Evolutionary conservation across 768 basidiomycete genomes (phyloP).

Genomic region (Lactifluus echinatus): DNA sequence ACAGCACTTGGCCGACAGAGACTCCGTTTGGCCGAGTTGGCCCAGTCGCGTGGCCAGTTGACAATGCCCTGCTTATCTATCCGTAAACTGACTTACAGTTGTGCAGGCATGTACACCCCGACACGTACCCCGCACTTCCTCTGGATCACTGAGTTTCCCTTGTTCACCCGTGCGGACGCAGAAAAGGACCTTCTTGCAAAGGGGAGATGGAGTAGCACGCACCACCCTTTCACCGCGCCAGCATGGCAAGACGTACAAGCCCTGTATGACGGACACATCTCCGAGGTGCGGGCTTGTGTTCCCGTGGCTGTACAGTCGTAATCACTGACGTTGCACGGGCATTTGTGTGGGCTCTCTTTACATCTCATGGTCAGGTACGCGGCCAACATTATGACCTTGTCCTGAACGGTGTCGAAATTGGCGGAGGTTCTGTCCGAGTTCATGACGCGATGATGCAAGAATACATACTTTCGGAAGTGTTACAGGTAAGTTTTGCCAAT

Average conservation of each 20-base stretch:
- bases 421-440: slow-evolving; percentile 87
- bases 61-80: slow-evolving; percentile 12
- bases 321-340: neutral
- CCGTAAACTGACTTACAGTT: neutral
- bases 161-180: slow-evolving; percentile 78
- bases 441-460: slow-evolving; percentile 87
- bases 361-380: slow-evolving; percentile 49
- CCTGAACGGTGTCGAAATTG: slow-evolving; percentile 87
- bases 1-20: slow-evolving; percentile 70
- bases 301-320: slow-evolving; percentile 32
- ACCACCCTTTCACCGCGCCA: slow-evolving; percentile 96
- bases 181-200: slow-evolving; percentile 83
- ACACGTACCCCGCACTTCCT: slow-evolving; percentile 68
- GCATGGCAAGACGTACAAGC: slow-evolving; percentile 82
- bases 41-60: slow-evolving; percentile 51
- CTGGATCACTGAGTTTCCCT: slow-evolving; percentile 94
- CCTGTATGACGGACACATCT: slow-evolving; percentile 62
- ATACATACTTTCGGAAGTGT: slow-evolving; percentile 62
- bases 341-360: slow-evolving; percentile 1
- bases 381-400: slow-evolving; percentile 97
- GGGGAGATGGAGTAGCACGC: slow-evolving; percentile 86
- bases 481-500: slow-evolving; percentile 46
- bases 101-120: slow-evolving; percentile 47
- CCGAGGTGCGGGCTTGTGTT: slow-evolving; percentile 30
- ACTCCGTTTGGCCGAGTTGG: slow-evolving; percentile 55